Conservation (phyloP, 2,329 filamentous ascomycete genomes). For the Xylariaceae sp. region DNA sequence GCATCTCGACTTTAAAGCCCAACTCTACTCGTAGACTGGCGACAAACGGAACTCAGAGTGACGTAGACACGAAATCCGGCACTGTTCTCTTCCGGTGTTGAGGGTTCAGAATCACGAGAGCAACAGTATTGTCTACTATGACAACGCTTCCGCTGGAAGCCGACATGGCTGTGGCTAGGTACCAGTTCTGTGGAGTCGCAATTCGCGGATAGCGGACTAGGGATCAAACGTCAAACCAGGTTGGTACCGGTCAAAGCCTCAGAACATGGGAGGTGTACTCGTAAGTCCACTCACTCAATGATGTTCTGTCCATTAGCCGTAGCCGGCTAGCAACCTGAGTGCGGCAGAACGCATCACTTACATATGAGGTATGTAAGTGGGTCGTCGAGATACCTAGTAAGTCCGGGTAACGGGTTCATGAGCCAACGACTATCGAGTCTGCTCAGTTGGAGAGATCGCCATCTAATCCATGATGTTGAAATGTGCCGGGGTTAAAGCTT, state of each 20-base stretch:
- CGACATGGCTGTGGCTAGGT: not conserved
- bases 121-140: slow-evolving; percentile 4
- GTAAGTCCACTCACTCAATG: not conserved
- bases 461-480: slow-evolving; percentile 1
- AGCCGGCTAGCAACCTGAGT: slow-evolving; percentile 14
- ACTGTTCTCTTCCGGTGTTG: not conserved
- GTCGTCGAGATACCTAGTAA: slow-evolving; percentile 4
- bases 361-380: slow-evolving; percentile 7
- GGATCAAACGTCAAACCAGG: not conserved
- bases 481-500: not conserved
- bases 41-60: not conserved
- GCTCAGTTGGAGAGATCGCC: not conserved
- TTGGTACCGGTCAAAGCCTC: slow-evolving; percentile 5
- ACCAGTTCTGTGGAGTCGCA: slow-evolving; percentile 2
- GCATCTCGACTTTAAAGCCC: slow-evolving; percentile 3
- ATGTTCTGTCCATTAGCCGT: slow-evolving; percentile 1
- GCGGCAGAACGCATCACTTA: slow-evolving; percentile 14
- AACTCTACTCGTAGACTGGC: not conserved
- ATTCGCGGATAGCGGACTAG: not conserved
- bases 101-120: not conserved
- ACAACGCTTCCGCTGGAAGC: not conserved
- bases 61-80: not conserved
- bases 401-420: not conserved
- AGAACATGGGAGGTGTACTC: slow-evolving; percentile 3
- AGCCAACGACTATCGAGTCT: slow-evolving; percentile 1